Evolutionary conservation across 2,329 filamentous ascomycete species (phyloP), one percentile per base, ranked within the genome.

Genomic region (Sporothrix pallida): DNA sequence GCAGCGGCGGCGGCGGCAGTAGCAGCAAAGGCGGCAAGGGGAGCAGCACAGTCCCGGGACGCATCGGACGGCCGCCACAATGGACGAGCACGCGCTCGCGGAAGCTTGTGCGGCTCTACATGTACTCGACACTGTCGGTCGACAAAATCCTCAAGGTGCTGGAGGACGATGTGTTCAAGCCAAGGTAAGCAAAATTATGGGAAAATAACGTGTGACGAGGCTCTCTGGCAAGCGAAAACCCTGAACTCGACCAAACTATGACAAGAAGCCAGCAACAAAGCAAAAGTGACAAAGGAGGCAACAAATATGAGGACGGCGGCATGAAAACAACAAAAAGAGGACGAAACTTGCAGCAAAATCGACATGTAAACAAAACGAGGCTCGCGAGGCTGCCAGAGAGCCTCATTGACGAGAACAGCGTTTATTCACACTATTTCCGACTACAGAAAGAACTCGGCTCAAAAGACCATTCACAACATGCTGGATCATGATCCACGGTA

Each of bases 401-500:
- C 26, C 26, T 52, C 67, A 15, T 9, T n/a, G 50, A 46, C n/a
- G 17, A 54, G n/a, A 17, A 15, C 63, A 50, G 10, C 26, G 23
- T 54, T 69, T 70, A 54, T 67, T 75, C 72, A 76, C 60, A 15
- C 73, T 72, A 44, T 42, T 62, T 70, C 37, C 54, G 10, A 42
- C 15, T n/a, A 3, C 42, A 75, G 87, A 52, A 86, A 86, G 77
- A 87, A 89, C 76, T 89, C 88, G 42, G 87, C 86, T 48, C 87
- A 88, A 77, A 89, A 90, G 80, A 88, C 86, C 26, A 84, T 89
- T 76, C 86, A 87, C 72, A 81, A 82, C 8, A 84, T 88, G 75
- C 83, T 90, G 46, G 87, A 88, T 75, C 88, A 89, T 75, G 86
- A 90, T 52, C 86, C 87, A 44, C 84, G 88, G 78, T 89, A 87